phyloP scores from a whole-genome alignment of 1,139 yeast genomes.

The Debaryomyces singareniensis region DNA sequence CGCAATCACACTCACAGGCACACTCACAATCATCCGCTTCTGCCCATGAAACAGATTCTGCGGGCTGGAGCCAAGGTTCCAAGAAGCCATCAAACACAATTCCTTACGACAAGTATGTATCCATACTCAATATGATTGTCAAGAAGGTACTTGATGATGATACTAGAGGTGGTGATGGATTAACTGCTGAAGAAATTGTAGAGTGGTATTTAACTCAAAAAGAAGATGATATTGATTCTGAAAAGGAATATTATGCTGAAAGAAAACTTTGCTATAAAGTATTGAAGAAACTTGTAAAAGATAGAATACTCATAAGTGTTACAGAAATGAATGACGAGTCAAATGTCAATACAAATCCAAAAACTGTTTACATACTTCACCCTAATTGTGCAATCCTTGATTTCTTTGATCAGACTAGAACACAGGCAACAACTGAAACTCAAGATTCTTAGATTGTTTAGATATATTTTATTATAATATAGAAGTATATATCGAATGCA shows the following conservation, averaged over 20 bases:
- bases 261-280: conserved; percentile 73
- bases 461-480: too few species aligned
- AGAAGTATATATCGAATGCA: too few species aligned
- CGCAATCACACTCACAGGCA: conserved; percentile 8
- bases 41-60: conserved; percentile 5
- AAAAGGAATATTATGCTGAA: conserved; percentile 67
- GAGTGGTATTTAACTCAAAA: conserved; percentile 77
- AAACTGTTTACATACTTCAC: conserved; percentile 64
- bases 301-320: conserved; percentile 78
- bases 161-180: conserved; percentile 52
- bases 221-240: conserved; percentile 67
- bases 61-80: conserved; percentile 4
- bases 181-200: conserved; percentile 63
- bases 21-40: conserved; percentile 4
- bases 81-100: conserved; percentile 38
- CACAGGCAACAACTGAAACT: too few species aligned
- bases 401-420: conserved; percentile 34
- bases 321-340: conserved; percentile 47
- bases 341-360: conserved; percentile 18
- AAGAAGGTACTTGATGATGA: conserved; percentile 60
- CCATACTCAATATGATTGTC: conserved; percentile 77
- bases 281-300: conserved; percentile 76
- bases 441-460: too few species aligned
- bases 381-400: conserved; percentile 84
- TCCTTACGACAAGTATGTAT: conserved; percentile 79